Percentiles rank a stretch among this genome's conserved stretches.
Evolutionary conservation across 257 asterid genomes (phyloP).

Genomic region (Buddleja alternifolia): DNA sequence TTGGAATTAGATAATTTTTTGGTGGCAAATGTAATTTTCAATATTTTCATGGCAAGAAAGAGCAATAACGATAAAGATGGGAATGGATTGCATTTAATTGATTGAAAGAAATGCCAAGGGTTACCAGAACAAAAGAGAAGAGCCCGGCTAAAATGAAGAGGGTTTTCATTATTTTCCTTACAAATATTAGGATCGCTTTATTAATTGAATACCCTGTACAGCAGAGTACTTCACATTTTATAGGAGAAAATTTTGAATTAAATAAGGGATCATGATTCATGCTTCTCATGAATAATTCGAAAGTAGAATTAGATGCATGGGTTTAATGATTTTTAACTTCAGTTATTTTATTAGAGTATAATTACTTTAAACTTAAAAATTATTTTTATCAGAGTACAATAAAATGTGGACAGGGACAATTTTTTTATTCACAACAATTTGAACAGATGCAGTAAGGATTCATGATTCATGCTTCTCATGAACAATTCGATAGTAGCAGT

Average conservation of each 20-base stretch:
- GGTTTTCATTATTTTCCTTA: constrained; percentile 30
- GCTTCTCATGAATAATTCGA: neutral
- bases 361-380: no score
- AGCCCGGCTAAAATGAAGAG: constrained; percentile 8
- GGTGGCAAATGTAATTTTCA: neutral
- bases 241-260: neutral
- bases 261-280: neutral
- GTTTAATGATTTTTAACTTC: no score
- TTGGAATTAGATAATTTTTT: neutral
- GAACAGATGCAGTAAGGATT: no score
- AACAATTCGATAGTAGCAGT: neutral
- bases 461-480: neutral
- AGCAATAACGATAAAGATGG: neutral
- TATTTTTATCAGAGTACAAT: no score
- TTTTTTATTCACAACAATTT: no score
- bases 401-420: no score
- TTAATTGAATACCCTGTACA: neutral
- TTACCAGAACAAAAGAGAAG: constrained; percentile 31
- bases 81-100: neutral
- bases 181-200: neutral
- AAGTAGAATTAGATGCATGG: neutral
- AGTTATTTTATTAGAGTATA: no score
- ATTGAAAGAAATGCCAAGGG: neutral
- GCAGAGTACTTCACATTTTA: constrained; percentile 11
- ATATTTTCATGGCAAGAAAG: neutral